These are phyloP conservation scores for Cordyceps sp. DNA, from an alignment of 2,329 filamentous ascomycete species.

Conservation along the genomic window DNA sequence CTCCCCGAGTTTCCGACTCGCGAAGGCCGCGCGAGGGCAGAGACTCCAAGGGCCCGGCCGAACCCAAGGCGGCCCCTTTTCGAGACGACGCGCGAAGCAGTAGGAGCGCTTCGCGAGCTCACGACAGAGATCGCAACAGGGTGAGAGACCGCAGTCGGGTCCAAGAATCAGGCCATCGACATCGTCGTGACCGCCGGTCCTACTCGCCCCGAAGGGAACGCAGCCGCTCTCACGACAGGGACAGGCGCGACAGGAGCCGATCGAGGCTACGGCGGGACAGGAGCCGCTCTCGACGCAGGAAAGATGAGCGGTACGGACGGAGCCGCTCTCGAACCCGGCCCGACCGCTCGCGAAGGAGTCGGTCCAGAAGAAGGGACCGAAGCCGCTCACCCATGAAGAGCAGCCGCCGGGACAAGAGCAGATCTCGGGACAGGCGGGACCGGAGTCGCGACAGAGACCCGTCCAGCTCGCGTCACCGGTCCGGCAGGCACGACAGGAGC, in stretches of 20 bases:
- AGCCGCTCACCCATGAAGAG: conserved; percentile 18
- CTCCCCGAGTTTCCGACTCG: conserved; percentile 22
- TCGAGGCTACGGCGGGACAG: conserved; percentile 20
- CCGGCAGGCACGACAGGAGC: conserved; percentile 14
- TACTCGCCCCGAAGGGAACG: conserved; percentile 19
- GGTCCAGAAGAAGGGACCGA: conserved; percentile 17
- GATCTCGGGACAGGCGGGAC: conserved; percentile 8
- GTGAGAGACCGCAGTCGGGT: conserved; percentile 13
- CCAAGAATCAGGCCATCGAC: conserved; percentile 13
- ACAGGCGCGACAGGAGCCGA: conserved; percentile 19
- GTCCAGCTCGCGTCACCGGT: conserved; percentile 11
- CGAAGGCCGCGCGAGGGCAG: conserved; percentile 21
- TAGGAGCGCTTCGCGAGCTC: conserved; percentile 15
- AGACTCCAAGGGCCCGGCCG: conserved; percentile 12
- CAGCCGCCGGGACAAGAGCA: conserved; percentile 16
- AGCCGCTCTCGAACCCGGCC: conserved; percentile 17
- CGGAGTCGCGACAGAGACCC: conserved; percentile 7
- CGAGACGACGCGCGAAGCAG: conserved; percentile 14
- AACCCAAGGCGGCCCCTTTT: conserved; percentile 8
- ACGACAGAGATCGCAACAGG: conserved; percentile 10
- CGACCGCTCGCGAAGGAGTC: conserved; percentile 17
- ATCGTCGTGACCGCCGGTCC: conserved; percentile 18
- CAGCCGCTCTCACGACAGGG: conserved; percentile 14
- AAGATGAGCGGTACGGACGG: conserved; percentile 14
- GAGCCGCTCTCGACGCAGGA: conserved; percentile 20